Evolutionary conservation across 768 basidiomycete genomes (phyloP), one percentile per base, ranked within the genome.

Genomic region (Calocybe cyanea): DNA sequence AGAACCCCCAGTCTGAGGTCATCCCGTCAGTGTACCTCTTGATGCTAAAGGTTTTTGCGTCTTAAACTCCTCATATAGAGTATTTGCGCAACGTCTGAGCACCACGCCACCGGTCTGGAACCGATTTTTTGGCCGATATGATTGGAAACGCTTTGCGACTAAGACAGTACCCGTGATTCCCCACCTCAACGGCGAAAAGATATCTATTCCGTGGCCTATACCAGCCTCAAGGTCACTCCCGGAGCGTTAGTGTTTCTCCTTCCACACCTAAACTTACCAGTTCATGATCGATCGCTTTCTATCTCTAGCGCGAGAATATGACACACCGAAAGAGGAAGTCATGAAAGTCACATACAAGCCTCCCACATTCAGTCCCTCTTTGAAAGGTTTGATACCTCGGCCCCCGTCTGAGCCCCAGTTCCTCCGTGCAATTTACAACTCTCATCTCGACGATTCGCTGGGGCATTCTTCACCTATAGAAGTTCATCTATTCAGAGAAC

Each of bases 1-100:
- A 63, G 46, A 57, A 60, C 15, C 50, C 61, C 33, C 72, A 69
- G 54, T 58, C 62, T 39, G 62, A 63, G 31, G 59, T 65, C 43
- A 64, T 73, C 24, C 73, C 78, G 81, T 83, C 56, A 56, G 80
- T 63, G 17, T 45, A n/a, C 25, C 21, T n/a, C 44, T 19, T 17
- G 19, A 43, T 46, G 31, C 20, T 38, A 24, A 3, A 32, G n/a
- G 21, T 39, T 21, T 39, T 36, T 33, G 13, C 41, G 36, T n/a
- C 37, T 19, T 21, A 37, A 28, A 19, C 11, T 38, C 20, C 1
- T 23, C 39, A 41, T 49, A 13, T 45, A 92, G 89, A 10, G 84
- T 92, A 0, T 92, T 88, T 63, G 90, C 88, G 2, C 75, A 73
- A 46, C 85, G 90, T 21, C 41, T 91, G 32, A 77, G 78, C 35